Evolutionary conservation across 139 green algal species (phyloP).

Genomic region (Tetradesmus obliquus): DNA sequence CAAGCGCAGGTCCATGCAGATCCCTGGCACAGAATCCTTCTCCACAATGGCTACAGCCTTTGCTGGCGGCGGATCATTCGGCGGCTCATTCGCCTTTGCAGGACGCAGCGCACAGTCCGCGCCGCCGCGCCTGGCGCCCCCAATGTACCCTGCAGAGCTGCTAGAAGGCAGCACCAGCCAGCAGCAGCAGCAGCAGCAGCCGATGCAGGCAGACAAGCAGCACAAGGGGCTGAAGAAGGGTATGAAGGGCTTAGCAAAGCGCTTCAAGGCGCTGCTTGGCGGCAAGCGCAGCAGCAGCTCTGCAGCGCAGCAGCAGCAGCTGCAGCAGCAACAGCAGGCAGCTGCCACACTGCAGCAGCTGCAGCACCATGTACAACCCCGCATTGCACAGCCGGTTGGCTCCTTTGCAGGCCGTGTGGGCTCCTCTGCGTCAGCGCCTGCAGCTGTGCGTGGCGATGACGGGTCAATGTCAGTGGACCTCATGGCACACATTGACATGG

Average conservation of each 20-base stretch:
- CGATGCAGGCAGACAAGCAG: background rate
- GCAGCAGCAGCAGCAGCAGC: background rate
- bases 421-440: background rate
- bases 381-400: background rate
- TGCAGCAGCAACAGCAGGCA: background rate
- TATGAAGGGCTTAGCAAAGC: constrained; percentile 21
- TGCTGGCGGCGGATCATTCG: background rate
- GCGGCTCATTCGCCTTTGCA: background rate
- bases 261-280: constrained; percentile 1
- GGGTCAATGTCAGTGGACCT: background rate
- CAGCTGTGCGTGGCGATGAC: background rate
- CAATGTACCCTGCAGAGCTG: background rate
- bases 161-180: background rate
- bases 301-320: background rate
- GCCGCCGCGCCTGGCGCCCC: background rate
- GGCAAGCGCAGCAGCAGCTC: constrained; percentile 1
- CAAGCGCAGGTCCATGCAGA: constrained; percentile 23
- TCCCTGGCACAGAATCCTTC: background rate
- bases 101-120: background rate
- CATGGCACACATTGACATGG: background rate
- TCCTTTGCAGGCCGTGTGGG: background rate
- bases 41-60: constrained; percentile 6
- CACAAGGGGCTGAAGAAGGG: constrained; percentile 12
- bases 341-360: background rate
- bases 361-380: background rate